Percentiles rank a stretch among this genome's conserved stretches.
Conservation (phyloP, 108 stramenopile genomes). For the Nitzschia inconspicua region DNA sequence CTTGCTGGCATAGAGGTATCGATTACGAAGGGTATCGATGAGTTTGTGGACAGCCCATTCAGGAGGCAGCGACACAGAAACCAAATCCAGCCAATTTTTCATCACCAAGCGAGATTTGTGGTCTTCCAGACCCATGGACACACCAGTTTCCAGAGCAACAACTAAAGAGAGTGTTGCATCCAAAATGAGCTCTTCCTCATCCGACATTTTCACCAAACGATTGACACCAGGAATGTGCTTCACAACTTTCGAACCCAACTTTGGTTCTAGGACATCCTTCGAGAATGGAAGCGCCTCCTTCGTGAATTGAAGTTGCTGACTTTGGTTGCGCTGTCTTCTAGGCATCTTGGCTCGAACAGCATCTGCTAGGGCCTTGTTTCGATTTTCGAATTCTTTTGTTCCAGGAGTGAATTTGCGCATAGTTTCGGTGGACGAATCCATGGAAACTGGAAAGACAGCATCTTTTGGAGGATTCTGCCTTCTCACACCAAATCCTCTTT, state of each 20-base stretch:
- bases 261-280: slow-evolving; percentile 21
- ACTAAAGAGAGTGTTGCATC: slow-evolving; percentile 68
- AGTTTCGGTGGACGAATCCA: not conserved
- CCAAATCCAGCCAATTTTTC: slow-evolving; percentile 59
- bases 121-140: slow-evolving; percentile 42
- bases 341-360: slow-evolving; percentile 10
- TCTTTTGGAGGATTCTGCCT: not conserved
- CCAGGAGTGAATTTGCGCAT: slow-evolving; percentile 37
- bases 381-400: slow-evolving; percentile 24
- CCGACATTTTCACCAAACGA: slow-evolving; percentile 14
- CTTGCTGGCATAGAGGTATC: slow-evolving; percentile 34
- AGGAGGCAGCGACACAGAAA: slow-evolving; percentile 56
- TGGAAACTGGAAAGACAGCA: not conserved
- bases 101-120: slow-evolving; percentile 32
- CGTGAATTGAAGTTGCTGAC: not conserved
- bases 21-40: slow-evolving; percentile 34
- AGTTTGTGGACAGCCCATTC: slow-evolving; percentile 58
- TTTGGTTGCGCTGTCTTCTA: not conserved
- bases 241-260: not conserved
- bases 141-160: slow-evolving; percentile 42
- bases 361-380: slow-evolving; percentile 8
- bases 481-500: not conserved
- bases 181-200: slow-evolving; percentile 58
- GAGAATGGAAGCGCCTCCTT: slow-evolving; percentile 27
- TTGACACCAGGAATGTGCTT: slow-evolving; percentile 26